Conservation (phyloP, 78 protist species). For the Dictyostelium firmibasis region DNA sequence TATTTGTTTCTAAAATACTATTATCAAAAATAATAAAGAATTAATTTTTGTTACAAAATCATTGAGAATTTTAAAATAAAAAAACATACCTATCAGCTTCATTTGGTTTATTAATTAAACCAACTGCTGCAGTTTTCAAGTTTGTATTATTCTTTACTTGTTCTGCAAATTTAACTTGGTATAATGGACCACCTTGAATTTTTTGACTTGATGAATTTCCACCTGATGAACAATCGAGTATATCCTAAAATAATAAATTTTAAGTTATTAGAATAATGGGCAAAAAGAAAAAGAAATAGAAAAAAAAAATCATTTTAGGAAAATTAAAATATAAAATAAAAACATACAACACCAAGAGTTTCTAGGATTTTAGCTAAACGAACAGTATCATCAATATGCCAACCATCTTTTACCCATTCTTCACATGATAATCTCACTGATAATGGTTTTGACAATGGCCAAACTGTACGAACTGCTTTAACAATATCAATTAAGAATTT, state of each 20-base stretch:
- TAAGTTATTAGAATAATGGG: too few species aligned
- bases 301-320: too few species aligned
- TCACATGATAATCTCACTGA: conserved; percentile 18
- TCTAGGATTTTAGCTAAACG: neutral
- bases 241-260: neutral
- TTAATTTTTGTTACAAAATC: neutral
- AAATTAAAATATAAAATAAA: neutral
- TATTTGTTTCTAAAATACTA: neutral
- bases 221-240: conserved; percentile 57
- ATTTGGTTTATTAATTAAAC: neutral
- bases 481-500: conserved; percentile 75
- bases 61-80: too few species aligned
- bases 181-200: neutral
- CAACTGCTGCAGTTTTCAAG: neutral
- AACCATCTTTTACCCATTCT: conserved; percentile 65
- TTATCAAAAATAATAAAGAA: too few species aligned
- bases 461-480: conserved; percentile 21
- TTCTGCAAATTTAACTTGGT: conserved; percentile 35
- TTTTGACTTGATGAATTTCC: conserved; percentile 8
- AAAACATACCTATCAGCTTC: neutral
- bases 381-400: conserved; percentile 26
- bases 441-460: conserved; percentile 23
- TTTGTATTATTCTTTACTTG: neutral
- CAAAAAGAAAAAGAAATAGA: too few species aligned
- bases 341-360: conserved; percentile 24